These are phyloP conservation scores for Phoma sp. DNA, from an alignment of 2,329 filamentous ascomycete species.

Conservation along the genomic window DNA sequence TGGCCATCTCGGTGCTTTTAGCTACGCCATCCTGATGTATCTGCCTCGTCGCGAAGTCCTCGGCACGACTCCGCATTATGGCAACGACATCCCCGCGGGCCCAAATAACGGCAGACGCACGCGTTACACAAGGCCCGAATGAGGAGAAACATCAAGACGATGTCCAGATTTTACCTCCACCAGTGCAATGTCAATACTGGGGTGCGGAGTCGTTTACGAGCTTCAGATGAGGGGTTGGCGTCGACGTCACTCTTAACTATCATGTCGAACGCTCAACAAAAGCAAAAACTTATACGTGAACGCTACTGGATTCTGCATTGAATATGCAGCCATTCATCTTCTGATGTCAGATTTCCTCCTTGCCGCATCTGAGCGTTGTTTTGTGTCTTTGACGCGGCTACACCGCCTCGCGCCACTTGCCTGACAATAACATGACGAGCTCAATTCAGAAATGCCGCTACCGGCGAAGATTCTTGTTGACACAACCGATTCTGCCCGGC, in stretches of 20 bases:
- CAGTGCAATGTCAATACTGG: neutral
- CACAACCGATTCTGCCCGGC: constrained; percentile 10
- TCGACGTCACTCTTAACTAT: constrained; percentile 6
- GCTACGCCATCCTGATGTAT: constrained; percentile 3
- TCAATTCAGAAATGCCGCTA: constrained; percentile 5
- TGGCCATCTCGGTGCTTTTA: constrained; percentile 2
- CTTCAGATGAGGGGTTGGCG: neutral
- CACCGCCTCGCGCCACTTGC: constrained; percentile 17
- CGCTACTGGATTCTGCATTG: neutral
- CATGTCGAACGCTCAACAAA: constrained; percentile 1
- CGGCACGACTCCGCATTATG: neutral
- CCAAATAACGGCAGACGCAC: neutral
- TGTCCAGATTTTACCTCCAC: neutral
- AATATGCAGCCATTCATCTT: neutral
- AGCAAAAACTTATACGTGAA: neutral
- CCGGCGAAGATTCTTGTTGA: constrained; percentile 11
- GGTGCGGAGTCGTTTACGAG: neutral
- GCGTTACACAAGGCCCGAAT: neutral
- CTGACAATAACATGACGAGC: constrained; percentile 13
- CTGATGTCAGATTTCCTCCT: neutral
- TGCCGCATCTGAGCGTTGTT: neutral
- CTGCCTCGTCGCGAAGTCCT: neutral
- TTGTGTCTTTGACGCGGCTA: constrained; percentile 4
- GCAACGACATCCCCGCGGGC: neutral
- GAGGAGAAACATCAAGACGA: constrained; percentile 1